Evolutionary conservation across 1,284 basidiomycete genomes (phyloP), one percentile per base, ranked within the genome.

Genomic region (Marasmius fiardii): DNA sequence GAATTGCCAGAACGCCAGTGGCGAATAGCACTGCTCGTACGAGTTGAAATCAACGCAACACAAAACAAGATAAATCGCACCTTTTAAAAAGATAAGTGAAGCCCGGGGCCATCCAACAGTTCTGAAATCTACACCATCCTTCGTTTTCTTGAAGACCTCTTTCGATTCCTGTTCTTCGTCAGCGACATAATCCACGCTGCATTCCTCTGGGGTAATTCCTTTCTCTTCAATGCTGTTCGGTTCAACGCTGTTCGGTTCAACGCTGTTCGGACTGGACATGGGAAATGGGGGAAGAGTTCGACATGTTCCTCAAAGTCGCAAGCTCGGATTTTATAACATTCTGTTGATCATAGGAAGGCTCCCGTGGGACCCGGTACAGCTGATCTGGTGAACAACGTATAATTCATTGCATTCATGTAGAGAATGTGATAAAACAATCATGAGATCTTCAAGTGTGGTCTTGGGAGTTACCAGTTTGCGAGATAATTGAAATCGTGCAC

Each of bases 21-120:
- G 47, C 47, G 47, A 49, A 49, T 28, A 49, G 31, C 12, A 49
- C 47, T 49, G 26, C 33, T 6, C n/a, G n/a, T n/a, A n/a, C n/a
- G n/a, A n/a, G n/a, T 18, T 33, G 23, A 31, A 21, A 24, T 49
- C n/a, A 49, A 26, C 1, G 14, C 5, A 5, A 7, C 23, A 6
- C 23, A 23, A 16, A 24, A 1, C 18, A 45, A 16, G 26, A 45
- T 2, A 45, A 24, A n/a, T 16, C 11, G 14, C 1, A 49, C 47
- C 47, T 31, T 49, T 49, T 16, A 49, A 26, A 20, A 49, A 49
- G n/a, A 49, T 31, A n/a, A 49, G 20, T 14, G 47, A 26, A 12
- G 47, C 47, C 4, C 47, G 24, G 8, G 47, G 47, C 47, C 47
- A 49, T 33, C 47, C 47, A 18, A 49, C 47, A 11, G 47, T 49